Base-by-base conservation (phyloP, 2,329 filamentous ascomycete genomes). In the Apiospora malaysiana region DNA sequence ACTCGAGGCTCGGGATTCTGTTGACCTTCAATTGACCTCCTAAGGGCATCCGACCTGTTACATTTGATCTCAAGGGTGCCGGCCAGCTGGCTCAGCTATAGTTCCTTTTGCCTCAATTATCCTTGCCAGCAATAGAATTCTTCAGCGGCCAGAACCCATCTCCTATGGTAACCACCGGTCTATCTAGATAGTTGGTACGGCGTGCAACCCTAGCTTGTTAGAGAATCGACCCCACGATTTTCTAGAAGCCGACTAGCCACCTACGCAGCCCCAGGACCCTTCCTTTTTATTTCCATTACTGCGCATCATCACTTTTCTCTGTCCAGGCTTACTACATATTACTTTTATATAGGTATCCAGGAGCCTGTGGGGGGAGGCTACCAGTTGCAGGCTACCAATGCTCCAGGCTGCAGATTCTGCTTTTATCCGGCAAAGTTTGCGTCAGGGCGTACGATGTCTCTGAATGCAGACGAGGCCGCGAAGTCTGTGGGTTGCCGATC, bases 171-270 rank as follows among this genome's bases (percentile, higher is more conserved):
- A 32, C 27, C 49, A 18, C 16, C 49, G 25, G 25, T 25, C 49
- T 32, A 25, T 32, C 49, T 16, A 56, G 25, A 14, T 32, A 25
- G 51, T 37, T 32, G 49, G 51, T 37, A 59, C 37, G 16, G 51
- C 51, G 51, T 59, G 51, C 51, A 21, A 59, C 51, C 51, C 51
- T 59, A 63, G 56, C 32, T 32, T 27, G 56, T 63, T 27, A 40
- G 56, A 32, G 32, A 63, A n/a, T 63, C 56, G n/a, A 63, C 56
- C 56, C 56, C 56, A 40, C 56, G 56, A 40, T 63, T 40, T 63
- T 63, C 56, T 59, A 59, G 51, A 59, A 59, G 25, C 51, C 51
- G 27, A 59, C 51, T 59, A 59, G 42, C 42, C 4, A 45, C 2
- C 42, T 45, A 45, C 27, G 7, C 27, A 21, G 51, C 56, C 56